These are phyloP conservation scores for Pulchroboletus neoregius DNA, from an alignment of 1,284 basidiomycete genomes.

Conservation along the genomic window DNA sequence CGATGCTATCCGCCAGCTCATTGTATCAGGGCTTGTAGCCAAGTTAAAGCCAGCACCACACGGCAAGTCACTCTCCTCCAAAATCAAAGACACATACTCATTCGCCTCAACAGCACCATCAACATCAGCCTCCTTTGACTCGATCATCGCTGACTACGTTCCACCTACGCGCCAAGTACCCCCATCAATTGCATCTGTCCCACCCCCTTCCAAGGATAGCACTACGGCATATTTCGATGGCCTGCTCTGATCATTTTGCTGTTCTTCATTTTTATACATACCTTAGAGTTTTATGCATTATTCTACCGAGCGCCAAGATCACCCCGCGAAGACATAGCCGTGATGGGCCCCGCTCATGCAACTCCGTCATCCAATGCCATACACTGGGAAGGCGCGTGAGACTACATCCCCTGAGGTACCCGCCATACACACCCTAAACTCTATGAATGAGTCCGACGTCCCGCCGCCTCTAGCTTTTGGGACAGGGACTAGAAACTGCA, in stretches of 20 bases:
- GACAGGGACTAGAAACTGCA: conserved; percentile 84
- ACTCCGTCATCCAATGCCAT: conserved; percentile 32
- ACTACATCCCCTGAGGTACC: not conserved
- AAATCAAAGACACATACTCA: not conserved
- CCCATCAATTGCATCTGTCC: conserved; percentile 5
- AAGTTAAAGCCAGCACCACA: conserved; percentile 52
- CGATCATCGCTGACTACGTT: conserved; percentile 67
- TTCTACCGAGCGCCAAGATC: not conserved
- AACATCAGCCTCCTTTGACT: conserved; percentile 56
- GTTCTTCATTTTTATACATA: conserved; percentile 10
- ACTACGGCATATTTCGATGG: conserved; percentile 41
- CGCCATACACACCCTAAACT: conserved; percentile 66
- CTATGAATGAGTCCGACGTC: conserved; percentile 65
- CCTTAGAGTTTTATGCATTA: conserved; percentile 18
- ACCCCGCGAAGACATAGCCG: not conserved
- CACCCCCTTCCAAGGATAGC: conserved; percentile 21
- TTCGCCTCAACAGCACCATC: conserved; percentile 34
- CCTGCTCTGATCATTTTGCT: conserved; percentile 34
- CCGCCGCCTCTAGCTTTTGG: conserved; percentile 44
- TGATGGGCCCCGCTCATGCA: conserved; percentile 12
- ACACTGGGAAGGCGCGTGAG: conserved; percentile 27
- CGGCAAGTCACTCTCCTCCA: conserved; percentile 37
- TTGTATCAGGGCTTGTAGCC: conserved; percentile 65
- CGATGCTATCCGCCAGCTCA: conserved; percentile 63
- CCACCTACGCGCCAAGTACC: conserved; percentile 32